These are phyloP conservation scores for Aspergillus haitiensis DNA, from an alignment of 495 filamentous ascomycete species.

Conservation along the genomic window DNA sequence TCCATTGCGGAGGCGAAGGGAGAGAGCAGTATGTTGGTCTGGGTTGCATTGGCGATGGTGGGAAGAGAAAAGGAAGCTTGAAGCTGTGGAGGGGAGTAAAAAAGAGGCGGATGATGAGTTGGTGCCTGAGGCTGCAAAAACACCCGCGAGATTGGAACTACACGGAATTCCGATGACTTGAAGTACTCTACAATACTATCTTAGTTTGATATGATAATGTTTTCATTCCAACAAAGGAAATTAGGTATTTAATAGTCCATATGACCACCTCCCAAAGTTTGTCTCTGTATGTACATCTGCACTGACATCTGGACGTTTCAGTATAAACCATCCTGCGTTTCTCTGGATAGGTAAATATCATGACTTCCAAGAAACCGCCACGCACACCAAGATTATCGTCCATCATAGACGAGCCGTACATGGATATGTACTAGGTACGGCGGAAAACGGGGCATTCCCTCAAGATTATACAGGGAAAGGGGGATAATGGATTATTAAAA, in stretches of 20 bases:
- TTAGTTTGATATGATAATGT: slow-evolving; percentile 9
- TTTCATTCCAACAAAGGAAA: slow-evolving; percentile 36
- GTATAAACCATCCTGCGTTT: slow-evolving; percentile 13
- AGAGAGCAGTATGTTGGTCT: not conserved
- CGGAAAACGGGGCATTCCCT: slow-evolving; percentile 26
- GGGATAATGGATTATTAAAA: slow-evolving; percentile 38
- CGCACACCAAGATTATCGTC: slow-evolving; percentile 28
- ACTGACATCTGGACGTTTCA: slow-evolving; percentile 25
- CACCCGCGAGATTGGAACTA: too few relatives aligned
- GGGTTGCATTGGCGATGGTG: not conserved
- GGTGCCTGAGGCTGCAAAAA: slow-evolving; percentile 19
- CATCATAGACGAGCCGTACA: slow-evolving; percentile 23
- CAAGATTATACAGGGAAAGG: slow-evolving; percentile 37
- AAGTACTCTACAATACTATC: not conserved
- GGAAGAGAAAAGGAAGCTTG: slow-evolving; percentile 7
- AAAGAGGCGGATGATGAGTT: slow-evolving; percentile 17
- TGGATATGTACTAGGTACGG: slow-evolving; percentile 37
- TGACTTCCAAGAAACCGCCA: slow-evolving; percentile 13
- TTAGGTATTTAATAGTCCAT: slow-evolving; percentile 33
- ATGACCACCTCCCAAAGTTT: slow-evolving; percentile 25
- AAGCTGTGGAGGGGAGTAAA: slow-evolving; percentile 17
- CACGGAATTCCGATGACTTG: too few relatives aligned
- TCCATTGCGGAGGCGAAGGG: slow-evolving; percentile 57
- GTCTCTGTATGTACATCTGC: slow-evolving; percentile 44
- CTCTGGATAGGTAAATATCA: slow-evolving; percentile 12